These are phyloP conservation scores for Pleoardoris graminearum DNA, from an alignment of 2,329 filamentous ascomycete genomes.

Conservation along the genomic window DNA sequence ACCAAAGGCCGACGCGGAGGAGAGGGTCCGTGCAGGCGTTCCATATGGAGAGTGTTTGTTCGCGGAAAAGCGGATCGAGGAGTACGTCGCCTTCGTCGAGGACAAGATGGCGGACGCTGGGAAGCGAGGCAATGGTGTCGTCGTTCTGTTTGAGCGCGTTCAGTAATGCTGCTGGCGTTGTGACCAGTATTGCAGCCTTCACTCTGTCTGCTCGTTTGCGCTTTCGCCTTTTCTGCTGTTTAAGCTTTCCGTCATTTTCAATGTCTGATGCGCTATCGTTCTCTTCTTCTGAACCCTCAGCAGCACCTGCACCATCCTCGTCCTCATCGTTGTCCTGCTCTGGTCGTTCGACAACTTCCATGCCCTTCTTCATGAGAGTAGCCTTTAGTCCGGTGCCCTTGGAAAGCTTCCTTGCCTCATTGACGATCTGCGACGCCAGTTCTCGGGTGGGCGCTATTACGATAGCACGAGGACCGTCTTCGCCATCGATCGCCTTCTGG, in stretches of 20 bases:
- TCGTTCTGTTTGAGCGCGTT: slow-evolving; percentile 65
- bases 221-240: slow-evolving; percentile 38
- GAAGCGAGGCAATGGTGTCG: slow-evolving; percentile 57
- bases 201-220: slow-evolving; percentile 56
- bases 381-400: slow-evolving; percentile 77
- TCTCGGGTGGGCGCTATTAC: slow-evolving; percentile 57
- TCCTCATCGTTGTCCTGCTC: slow-evolving; percentile 50
- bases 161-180: slow-evolving; percentile 76
- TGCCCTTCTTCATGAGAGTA: slow-evolving; percentile 82
- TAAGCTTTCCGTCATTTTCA: slow-evolving; percentile 26
- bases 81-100: slow-evolving; percentile 96
- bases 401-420: slow-evolving; percentile 81
- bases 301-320: slow-evolving; percentile 38
- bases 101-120: slow-evolving; percentile 72
- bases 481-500: slow-evolving; percentile 24
- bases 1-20: slow-evolving; percentile 85
- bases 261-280: slow-evolving; percentile 8
- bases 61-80: slow-evolving; percentile 84
- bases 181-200: slow-evolving; percentile 78
- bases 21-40: slow-evolving; percentile 69
- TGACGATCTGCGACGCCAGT: slow-evolving; percentile 55
- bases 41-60: slow-evolving; percentile 87
- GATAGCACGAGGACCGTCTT: slow-evolving; percentile 44
- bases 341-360: slow-evolving; percentile 59
- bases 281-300: slow-evolving; percentile 39